These are phyloP conservation scores for Trichoderma sp. DNA, from an alignment of 2,329 filamentous ascomycete species.

Conservation along the genomic window DNA sequence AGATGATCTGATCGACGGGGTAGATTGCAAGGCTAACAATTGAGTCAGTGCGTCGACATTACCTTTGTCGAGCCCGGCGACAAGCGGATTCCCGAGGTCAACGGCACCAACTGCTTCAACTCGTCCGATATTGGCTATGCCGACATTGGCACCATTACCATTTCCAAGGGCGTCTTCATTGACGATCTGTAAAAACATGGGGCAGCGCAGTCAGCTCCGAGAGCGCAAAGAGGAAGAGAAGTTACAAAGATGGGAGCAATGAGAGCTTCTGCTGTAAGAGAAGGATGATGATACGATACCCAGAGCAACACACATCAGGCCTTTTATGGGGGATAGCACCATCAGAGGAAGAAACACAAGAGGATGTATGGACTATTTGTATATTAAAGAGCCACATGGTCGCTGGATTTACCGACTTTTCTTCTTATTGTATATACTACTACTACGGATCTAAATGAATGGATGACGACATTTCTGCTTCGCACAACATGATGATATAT, in stretches of 20 bases:
- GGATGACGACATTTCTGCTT: background rate
- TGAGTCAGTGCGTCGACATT: conserved; percentile 82
- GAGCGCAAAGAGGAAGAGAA: background rate
- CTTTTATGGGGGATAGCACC: background rate
- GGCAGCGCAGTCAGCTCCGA: background rate
- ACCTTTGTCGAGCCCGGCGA: conserved; percentile 82
- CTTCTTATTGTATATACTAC: conserved; percentile 13
- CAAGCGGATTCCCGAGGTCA: conserved; percentile 58
- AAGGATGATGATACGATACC: conserved; percentile 15
- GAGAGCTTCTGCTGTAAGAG: background rate
- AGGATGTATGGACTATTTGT: background rate
- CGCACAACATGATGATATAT: background rate
- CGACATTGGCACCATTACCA: conserved; percentile 70
- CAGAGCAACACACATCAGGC: background rate
- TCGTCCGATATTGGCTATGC: conserved; percentile 75
- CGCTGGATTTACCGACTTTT: conserved; percentile 2
- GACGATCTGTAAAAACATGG: background rate
- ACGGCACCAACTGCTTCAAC: conserved; percentile 85
- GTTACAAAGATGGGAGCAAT: background rate
- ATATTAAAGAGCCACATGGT: conserved; percentile 7
- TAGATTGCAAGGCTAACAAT: background rate
- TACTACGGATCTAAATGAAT: background rate
- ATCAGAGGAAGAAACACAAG: background rate
- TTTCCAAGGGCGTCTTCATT: conserved; percentile 30
- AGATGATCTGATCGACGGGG: background rate